Evolutionary conservation across 2,329 filamentous ascomycete genomes (phyloP).

Genomic region (Trichoderma lentiforme): DNA sequence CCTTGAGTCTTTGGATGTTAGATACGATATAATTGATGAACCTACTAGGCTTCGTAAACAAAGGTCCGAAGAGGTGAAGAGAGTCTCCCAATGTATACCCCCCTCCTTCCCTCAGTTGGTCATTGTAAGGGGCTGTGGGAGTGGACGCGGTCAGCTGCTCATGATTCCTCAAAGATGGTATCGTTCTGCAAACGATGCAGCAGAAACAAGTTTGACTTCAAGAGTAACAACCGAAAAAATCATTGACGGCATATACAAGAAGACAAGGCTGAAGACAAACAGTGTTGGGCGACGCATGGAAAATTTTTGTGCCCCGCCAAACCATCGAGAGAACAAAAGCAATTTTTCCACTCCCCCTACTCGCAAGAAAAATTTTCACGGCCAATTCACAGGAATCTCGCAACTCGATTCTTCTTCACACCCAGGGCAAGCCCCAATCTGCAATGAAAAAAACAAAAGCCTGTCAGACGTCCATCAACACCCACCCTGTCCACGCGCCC

Average conservation of each 20-base stretch:
- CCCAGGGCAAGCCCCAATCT: slow-evolving; percentile 43
- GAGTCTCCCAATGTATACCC: neutral
- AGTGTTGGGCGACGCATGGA: neutral
- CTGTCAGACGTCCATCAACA: slow-evolving; percentile 90
- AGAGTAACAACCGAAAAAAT: neutral
- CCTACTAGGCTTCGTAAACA: neutral
- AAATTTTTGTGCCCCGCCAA: neutral
- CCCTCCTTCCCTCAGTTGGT: neutral
- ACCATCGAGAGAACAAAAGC: neutral
- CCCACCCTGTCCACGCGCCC: slow-evolving; percentile 76
- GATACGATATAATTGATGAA: neutral
- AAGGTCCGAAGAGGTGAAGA: neutral
- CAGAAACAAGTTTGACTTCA: neutral
- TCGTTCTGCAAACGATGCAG: neutral
- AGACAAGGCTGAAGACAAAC: neutral
- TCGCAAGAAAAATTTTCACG: neutral
- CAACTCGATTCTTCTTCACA: slow-evolving; percentile 48
- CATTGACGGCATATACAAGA: neutral
- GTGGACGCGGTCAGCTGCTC: neutral
- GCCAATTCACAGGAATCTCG: neutral
- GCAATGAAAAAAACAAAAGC: slow-evolving; percentile 57
- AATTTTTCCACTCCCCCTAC: neutral
- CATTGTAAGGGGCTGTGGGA: neutral
- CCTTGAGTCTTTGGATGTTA: too few relatives aligned
- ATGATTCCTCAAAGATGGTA: neutral